Evolutionary conservation across 2,329 filamentous ascomycete genomes (phyloP).

Genomic region (Hymenoscyphus repandus): DNA sequence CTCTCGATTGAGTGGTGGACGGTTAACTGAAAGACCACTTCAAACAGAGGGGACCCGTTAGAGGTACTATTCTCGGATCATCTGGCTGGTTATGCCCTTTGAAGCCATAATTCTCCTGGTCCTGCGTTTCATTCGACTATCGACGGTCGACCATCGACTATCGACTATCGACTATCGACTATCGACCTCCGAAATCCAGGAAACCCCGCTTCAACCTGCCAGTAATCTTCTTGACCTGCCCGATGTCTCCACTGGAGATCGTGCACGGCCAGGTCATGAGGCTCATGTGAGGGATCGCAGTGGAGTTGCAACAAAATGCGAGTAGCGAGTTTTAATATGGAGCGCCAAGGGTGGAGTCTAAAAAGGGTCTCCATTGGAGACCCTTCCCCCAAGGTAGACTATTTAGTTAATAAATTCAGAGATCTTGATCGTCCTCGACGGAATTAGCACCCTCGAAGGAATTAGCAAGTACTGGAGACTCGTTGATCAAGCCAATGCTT

Average conservation of each 20-base stretch:
- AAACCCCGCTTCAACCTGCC: not conserved
- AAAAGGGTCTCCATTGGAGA: not conserved
- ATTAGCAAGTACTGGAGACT: too few relatives aligned
- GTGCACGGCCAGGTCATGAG: not conserved
- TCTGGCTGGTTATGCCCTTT: conserved; percentile 2
- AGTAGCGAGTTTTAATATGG: not conserved
- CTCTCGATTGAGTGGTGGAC: conserved; percentile 14
- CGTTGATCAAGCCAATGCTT: too few relatives aligned
- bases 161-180: too few relatives aligned
- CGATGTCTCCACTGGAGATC: not conserved
- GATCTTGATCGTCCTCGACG: too few relatives aligned
- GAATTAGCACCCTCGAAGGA: too few relatives aligned
- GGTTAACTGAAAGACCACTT: conserved; percentile 1
- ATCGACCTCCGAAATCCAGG: too few relatives aligned
- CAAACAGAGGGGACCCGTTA: conserved; percentile 8
- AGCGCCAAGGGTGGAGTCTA: not conserved
- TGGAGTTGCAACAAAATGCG: conserved; percentile 1
- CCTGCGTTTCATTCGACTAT: not conserved
- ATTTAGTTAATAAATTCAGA: too few relatives aligned
- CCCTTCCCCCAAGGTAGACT: too few relatives aligned
- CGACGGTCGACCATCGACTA: too few relatives aligned
- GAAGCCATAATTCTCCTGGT: not conserved
- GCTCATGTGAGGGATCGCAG: conserved; percentile 3
- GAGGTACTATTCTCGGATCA: conserved; percentile 9
- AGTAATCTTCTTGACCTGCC: not conserved